Percentiles rank a stretch among this genome's conserved stretches.
Conservation (phyloP, 768 basidiomycete species). For the Thelephora ganbajun region DNA sequence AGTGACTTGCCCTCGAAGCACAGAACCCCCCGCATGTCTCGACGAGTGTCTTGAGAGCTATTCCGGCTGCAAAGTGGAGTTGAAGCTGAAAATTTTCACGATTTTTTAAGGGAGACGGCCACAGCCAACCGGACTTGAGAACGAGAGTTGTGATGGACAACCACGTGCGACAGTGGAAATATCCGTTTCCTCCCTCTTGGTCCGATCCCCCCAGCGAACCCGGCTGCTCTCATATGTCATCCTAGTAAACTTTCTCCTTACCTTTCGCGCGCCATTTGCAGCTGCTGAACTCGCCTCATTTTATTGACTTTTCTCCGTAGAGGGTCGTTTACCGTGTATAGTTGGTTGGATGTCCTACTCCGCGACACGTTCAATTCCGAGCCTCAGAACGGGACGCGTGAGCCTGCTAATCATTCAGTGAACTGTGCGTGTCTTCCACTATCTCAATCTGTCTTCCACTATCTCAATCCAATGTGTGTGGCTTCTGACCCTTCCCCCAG, state of each 20-base stretch:
- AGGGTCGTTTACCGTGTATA: background rate
- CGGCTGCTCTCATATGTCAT: background rate
- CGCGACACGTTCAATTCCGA: background rate
- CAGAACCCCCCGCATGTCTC: too few species aligned
- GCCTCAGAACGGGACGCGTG: background rate
- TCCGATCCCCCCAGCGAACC: too few species aligned
- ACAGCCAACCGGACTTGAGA: too few species aligned
- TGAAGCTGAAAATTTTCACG: too few species aligned
- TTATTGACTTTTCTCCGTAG: background rate
- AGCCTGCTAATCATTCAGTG: background rate
- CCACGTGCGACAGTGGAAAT: too few species aligned
- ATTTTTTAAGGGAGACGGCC: too few species aligned
- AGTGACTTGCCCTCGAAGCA: too few species aligned
- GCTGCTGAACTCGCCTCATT: slow-evolving; percentile 3
- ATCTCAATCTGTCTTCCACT: background rate
- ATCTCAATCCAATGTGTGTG: background rate
- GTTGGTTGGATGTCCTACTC: background rate
- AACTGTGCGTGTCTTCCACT: background rate
- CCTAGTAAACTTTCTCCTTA: background rate
- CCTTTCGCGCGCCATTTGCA: background rate
- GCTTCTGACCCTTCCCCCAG: background rate
- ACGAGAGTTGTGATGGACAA: too few species aligned
- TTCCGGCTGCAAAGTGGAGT: too few species aligned
- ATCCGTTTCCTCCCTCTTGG: too few species aligned
- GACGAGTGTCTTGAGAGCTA: too few species aligned